Evolutionary conservation across 352 stramenopile genomes (phyloP).

Genomic region (Phytophthora europaea): DNA sequence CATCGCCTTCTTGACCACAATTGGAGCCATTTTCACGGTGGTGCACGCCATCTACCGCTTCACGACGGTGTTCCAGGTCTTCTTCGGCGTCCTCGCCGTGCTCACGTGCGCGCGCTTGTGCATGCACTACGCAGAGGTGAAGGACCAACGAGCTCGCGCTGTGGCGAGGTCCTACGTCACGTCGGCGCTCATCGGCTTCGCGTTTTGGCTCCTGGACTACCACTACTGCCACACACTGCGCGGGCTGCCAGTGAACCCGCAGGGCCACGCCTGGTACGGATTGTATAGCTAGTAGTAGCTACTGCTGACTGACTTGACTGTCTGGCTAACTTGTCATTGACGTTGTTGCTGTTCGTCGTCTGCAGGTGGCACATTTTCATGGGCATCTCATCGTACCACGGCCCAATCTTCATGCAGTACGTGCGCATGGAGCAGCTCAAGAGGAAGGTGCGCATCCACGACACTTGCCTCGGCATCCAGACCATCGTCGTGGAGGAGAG

Average conservation of each 20-base stretch:
- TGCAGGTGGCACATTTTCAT: constrained; percentile 42
- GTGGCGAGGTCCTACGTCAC: constrained; percentile 74
- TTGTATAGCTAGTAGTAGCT: not conserved
- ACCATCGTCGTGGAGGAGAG: constrained; percentile 68
- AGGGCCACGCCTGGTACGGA: constrained; percentile 81
- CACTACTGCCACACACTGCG: constrained; percentile 74
- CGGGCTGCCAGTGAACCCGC: constrained; percentile 74
- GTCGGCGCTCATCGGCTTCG: constrained; percentile 67
- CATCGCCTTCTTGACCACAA: constrained; percentile 56
- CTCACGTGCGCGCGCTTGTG: constrained; percentile 61
- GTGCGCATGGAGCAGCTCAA: constrained; percentile 82
- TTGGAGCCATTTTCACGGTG: constrained; percentile 75
- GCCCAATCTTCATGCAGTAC: constrained; percentile 90
- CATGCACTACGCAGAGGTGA: constrained; percentile 68
- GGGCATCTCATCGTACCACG: constrained; percentile 81
- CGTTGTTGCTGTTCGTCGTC: not conserved
- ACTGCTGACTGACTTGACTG: not conserved
- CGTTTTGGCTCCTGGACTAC: constrained; percentile 85
- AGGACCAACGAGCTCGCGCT: constrained; percentile 58
- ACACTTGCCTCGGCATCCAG: constrained; percentile 67
- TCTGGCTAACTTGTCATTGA: not conserved
- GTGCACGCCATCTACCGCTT: constrained; percentile 84
- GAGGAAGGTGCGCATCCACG: constrained; percentile 64
- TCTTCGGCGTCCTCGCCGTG: constrained; percentile 74
- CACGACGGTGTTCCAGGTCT: constrained; percentile 81